A percentile compares a stretch with the other conserved stretches of the same genome.
Conservation (phyloP, 2,329 filamentous ascomycete genomes). For the Fusarium falciforme region DNA sequence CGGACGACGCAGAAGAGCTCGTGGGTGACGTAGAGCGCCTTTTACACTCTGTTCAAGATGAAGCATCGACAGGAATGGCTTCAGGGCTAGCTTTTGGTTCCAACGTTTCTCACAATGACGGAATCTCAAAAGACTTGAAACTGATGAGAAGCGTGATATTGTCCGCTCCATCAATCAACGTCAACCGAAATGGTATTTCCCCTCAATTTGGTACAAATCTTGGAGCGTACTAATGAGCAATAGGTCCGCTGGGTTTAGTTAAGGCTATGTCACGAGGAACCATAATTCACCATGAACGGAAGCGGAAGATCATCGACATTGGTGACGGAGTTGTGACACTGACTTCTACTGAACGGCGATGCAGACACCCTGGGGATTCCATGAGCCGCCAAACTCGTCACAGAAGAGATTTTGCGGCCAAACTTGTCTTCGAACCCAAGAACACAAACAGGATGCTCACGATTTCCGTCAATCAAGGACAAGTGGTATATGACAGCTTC, state of each 20-base stretch:
- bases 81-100: neutral
- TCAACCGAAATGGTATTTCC: neutral
- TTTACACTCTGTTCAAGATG: neutral
- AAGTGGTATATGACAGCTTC: fast-evolving
- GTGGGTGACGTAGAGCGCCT: neutral
- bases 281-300: neutral
- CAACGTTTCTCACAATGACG: neutral
- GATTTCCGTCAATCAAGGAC: fast-evolving
- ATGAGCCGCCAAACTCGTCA: neutral
- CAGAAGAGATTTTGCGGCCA: neutral
- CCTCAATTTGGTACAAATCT: neutral
- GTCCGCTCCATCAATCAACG: neutral
- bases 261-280: fast-evolving
- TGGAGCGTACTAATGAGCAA: neutral
- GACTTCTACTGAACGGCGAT: neutral
- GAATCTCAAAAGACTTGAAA: neutral
- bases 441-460: neutral
- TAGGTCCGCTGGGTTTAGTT: neutral
- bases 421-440: neutral
- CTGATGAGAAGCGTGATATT: neutral
- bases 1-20: neutral
- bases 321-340: fast-evolving
- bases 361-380: fast-evolving
- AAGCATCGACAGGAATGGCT: neutral
- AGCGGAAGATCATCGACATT: neutral